Evolutionary conservation across 192 early-diverging fungal genomes (phyloP), one percentile per base, ranked within the genome.

Genomic region (Physocladia obscura): DNA sequence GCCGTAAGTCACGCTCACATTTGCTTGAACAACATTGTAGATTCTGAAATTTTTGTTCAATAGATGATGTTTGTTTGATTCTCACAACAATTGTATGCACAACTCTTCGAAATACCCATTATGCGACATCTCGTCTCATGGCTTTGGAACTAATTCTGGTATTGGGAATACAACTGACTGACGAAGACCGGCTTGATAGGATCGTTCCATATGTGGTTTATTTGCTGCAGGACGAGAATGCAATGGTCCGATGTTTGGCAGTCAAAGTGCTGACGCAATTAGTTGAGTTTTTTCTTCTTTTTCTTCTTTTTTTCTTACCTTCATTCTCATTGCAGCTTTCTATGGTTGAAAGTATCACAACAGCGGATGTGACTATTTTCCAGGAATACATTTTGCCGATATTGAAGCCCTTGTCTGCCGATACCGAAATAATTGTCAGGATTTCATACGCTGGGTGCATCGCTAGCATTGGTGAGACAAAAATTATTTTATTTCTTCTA

Each of bases 381-480:
- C 90, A 89, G 31, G 96, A 96, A 64, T 96, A 95, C 64, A 85
- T 98, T 26, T 76, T 94, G 15, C 94, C 94, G 6, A 81, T 82
- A 22, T 60, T 96, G 30, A 87, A 88, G 50, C 73, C 80, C 29
- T 87, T 95, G 64, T 74, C 89, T 2, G 74, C 75, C 1, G 94
- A 96, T 69, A 71, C 79, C 1, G 91, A 94, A 62, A 84, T 85
- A 0, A 71, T 90, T 26, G 96, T 95, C 4, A 81, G 94, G 31
- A 86, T 88, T 30, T 86, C 89, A 1, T 93, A 93, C 77, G 96
- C 96, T 0, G 86, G 87, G 0, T 91, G 91, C 69, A 84, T 98
- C 40, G 84, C 92, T 11, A 82, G 52, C 27, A 55, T 84, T 32
- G 81, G 81, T 84, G 62, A 17, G 74, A 22, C 24, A 24, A 17